Evolutionary conservation across 768 basidiomycete genomes (phyloP).

Genomic region (Galerina sulciceps): DNA sequence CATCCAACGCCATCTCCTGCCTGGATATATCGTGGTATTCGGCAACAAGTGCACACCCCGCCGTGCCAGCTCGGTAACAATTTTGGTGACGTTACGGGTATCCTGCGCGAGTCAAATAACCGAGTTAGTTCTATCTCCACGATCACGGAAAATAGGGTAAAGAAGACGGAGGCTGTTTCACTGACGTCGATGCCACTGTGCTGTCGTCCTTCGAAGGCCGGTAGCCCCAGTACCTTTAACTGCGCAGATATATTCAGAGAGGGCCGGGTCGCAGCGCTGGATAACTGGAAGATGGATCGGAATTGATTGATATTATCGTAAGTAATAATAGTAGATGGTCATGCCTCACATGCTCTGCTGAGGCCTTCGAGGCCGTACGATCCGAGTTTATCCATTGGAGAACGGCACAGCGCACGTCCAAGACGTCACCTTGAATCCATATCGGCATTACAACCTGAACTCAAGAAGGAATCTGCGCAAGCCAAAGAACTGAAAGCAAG

Average conservation of each 20-base stretch:
- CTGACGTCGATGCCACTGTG: slow-evolving; percentile 93
- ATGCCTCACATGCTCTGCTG: slow-evolving; percentile 23
- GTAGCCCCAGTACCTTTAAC: slow-evolving; percentile 70
- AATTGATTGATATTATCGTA: slow-evolving; percentile 5
- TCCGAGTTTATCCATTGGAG: slow-evolving; percentile 45
- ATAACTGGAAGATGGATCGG: slow-evolving; percentile 23
- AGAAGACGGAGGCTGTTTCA: slow-evolving; percentile 23
- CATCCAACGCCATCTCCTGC: slow-evolving; percentile 86
- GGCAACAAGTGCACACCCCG: slow-evolving; percentile 70
- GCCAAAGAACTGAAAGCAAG: slow-evolving; percentile 4
- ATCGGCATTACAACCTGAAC: slow-evolving; percentile 65
- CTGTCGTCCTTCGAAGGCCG: slow-evolving; percentile 78
- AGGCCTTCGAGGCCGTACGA: slow-evolving; percentile 19
- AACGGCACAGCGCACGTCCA: slow-evolving; percentile 74
- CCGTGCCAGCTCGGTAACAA: slow-evolving; percentile 78
- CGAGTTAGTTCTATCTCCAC: slow-evolving; percentile 18
- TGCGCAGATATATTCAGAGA: slow-evolving; percentile 76
- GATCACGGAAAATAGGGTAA: slow-evolving; percentile 17
- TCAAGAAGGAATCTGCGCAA: slow-evolving; percentile 1
- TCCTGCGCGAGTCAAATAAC: slow-evolving; percentile 57
- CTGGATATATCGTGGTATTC: slow-evolving; percentile 71
- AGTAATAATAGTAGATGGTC: slow-evolving; percentile 1
- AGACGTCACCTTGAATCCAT: slow-evolving; percentile 74
- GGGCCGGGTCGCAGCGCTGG: slow-evolving; percentile 31
- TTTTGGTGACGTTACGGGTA: slow-evolving; percentile 84